Evolutionary conservation across 2,329 filamentous ascomycete species (phyloP).

Genomic region (Aspergillus novoparasiticus): DNA sequence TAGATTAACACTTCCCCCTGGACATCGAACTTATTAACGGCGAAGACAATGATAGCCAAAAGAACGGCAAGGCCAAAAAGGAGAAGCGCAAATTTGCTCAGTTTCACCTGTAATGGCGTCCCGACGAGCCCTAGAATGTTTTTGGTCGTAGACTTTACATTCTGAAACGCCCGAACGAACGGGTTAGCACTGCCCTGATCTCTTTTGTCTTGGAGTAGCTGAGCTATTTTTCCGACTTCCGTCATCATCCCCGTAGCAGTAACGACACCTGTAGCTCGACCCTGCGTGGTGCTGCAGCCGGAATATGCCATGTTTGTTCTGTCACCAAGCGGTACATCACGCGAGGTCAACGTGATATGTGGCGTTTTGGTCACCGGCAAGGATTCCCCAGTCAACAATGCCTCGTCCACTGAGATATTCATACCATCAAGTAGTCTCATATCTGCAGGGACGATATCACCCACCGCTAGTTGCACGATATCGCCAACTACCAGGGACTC

Average conservation of each 20-base stretch:
- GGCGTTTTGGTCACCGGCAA: slow-evolving; percentile 59
- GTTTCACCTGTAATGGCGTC: slow-evolving; percentile 80
- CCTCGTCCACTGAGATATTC: slow-evolving; percentile 74
- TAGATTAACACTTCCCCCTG: slow-evolving; percentile 63
- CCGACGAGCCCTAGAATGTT: slow-evolving; percentile 60
- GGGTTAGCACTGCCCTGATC: slow-evolving; percentile 13
- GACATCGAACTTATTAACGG: slow-evolving; percentile 59
- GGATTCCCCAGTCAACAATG: slow-evolving; percentile 64
- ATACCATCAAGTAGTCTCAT: slow-evolving; percentile 59
- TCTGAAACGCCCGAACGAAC: slow-evolving; percentile 35
- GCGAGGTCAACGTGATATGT: slow-evolving; percentile 27
- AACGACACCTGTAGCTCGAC: slow-evolving; percentile 60
- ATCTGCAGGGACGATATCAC: slow-evolving; percentile 63
- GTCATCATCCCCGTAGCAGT: slow-evolving; percentile 64
- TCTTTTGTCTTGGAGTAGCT: slow-evolving; percentile 57
- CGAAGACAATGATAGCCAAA: slow-evolving; percentile 64
- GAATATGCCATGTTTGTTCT: slow-evolving; percentile 64
- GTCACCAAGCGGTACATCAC: slow-evolving; percentile 53
- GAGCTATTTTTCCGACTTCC: slow-evolving; percentile 63
- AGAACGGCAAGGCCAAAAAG: slow-evolving; percentile 73
- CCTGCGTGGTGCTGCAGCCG: slow-evolving; percentile 62
- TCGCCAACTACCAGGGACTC: slow-evolving; percentile 64
- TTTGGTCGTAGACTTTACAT: slow-evolving; percentile 50
- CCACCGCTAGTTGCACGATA: slow-evolving; percentile 54
- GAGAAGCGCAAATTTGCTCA: slow-evolving; percentile 81